Percentiles rank a stretch among this genome's conserved stretches.
Conservation (phyloP, 2,329 filamentous ascomycete species). For the Aspergillus sergii region DNA sequence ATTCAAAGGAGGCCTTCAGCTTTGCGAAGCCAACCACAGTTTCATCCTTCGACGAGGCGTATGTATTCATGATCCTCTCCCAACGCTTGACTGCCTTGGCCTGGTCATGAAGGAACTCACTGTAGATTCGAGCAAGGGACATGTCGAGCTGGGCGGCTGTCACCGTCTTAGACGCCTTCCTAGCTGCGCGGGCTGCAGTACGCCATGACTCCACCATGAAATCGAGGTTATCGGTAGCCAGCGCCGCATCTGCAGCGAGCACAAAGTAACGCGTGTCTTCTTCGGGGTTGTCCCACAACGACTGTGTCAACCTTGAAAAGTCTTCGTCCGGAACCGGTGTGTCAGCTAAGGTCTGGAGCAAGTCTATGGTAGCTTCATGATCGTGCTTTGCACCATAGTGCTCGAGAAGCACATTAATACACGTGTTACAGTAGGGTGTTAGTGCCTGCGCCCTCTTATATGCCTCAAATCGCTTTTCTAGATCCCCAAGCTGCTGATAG, state of each 20-base stretch:
- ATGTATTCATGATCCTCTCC: conserved; percentile 14
- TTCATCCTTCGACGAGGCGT: conserved; percentile 7
- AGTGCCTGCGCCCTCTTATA: not conserved
- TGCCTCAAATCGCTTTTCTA: not conserved
- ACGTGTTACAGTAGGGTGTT: not conserved
- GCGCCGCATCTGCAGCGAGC: not conserved
- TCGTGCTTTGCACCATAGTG: not conserved
- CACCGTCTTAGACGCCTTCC: conserved; percentile 9
- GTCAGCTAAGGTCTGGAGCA: not conserved
- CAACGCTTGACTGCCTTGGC: conserved; percentile 9
- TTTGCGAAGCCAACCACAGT: conserved; percentile 1
- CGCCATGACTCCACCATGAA: conserved; percentile 7
- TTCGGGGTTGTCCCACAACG: not conserved
- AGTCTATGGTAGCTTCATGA: conserved; percentile 3
- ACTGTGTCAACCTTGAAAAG: not conserved
- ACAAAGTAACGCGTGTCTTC: not conserved
- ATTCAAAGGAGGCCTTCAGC: conserved; percentile 1
- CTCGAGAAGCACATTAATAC: conserved; percentile 6
- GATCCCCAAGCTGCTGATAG: conserved; percentile 3
- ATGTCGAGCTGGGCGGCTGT: conserved; percentile 10
- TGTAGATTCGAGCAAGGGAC: conserved; percentile 12
- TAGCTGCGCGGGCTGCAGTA: conserved; percentile 2
- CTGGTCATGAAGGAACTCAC: conserved; percentile 9
- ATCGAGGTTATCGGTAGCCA: conserved; percentile 3
- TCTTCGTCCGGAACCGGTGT: conserved; percentile 3